Evolutionary conservation across 1,284 basidiomycete genomes (phyloP).

Genomic region (Schizophyllum amplum): DNA sequence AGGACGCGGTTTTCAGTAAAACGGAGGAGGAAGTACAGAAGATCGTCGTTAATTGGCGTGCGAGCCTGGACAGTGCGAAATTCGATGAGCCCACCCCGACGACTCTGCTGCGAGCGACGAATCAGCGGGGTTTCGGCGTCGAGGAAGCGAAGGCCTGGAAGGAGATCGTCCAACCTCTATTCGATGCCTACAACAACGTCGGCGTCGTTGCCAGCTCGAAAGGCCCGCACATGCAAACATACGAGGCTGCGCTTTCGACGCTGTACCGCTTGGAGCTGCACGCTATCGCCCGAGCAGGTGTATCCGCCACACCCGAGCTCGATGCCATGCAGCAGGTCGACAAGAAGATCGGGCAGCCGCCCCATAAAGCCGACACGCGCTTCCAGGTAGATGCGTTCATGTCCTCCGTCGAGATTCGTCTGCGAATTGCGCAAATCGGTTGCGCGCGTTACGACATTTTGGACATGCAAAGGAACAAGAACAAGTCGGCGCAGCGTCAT

Average conservation of each 20-base stretch:
- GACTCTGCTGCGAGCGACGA: slow-evolving; percentile 16
- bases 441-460: slow-evolving; percentile 18
- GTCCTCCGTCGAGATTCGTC: slow-evolving; percentile 35
- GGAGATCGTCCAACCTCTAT: slow-evolving; percentile 21
- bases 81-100: slow-evolving; percentile 14
- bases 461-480: slow-evolving; percentile 1
- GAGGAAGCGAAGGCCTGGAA: slow-evolving; percentile 29
- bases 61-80: slow-evolving; percentile 3
- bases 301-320: slow-evolving; percentile 23
- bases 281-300: slow-evolving; percentile 3
- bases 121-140: slow-evolving; percentile 23
- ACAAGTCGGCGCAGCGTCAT: slow-evolving; percentile 7
- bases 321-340: slow-evolving; percentile 39
- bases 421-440: slow-evolving; percentile 32
- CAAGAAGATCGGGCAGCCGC: slow-evolving; percentile 40
- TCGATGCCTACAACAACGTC: slow-evolving; percentile 28
- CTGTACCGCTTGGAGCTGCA: slow-evolving; percentile 41
- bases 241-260: slow-evolving; percentile 42
- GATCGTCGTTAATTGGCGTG: slow-evolving; percentile 7
- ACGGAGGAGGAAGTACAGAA: slow-evolving; percentile 1
- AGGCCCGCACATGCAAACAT: slow-evolving; percentile 42
- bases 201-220: slow-evolving; percentile 30
- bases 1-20: not conserved
- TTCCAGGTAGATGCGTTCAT: slow-evolving; percentile 48
- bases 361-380: slow-evolving; percentile 44